phyloP scores from a whole-genome alignment of 2,329 filamentous ascomycete genomes.

The Gaeumannomyces tritici region DNA sequence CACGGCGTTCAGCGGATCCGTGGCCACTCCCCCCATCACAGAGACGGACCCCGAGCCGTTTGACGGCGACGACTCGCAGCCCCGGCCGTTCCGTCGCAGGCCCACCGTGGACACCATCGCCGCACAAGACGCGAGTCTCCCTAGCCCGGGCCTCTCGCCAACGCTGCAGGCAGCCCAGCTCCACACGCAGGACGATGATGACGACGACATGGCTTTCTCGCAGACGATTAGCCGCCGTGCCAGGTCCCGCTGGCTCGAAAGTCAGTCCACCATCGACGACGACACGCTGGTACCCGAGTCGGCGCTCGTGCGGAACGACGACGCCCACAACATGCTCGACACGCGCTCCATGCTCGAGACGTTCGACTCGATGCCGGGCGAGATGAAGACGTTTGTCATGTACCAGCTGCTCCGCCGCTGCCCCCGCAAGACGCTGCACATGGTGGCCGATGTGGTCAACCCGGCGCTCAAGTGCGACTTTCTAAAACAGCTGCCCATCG shows the following conservation, averaged over 20 bases:
- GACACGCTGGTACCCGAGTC: slow-evolving; percentile 7
- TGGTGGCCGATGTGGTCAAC: slow-evolving; percentile 85
- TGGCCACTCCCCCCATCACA: slow-evolving; percentile 66
- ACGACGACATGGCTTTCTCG: slow-evolving; percentile 25
- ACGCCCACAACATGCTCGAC: slow-evolving; percentile 50
- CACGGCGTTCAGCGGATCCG: slow-evolving; percentile 52
- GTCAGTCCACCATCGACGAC: slow-evolving; percentile 28
- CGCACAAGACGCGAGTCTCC: slow-evolving; percentile 82
- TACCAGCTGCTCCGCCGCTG: slow-evolving; percentile 88
- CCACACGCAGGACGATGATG: slow-evolving; percentile 28
- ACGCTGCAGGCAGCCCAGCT: slow-evolving; percentile 65
- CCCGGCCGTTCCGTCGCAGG: slow-evolving; percentile 35
- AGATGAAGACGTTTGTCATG: slow-evolving; percentile 94
- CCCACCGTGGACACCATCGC: slow-evolving; percentile 58
- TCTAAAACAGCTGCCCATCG: slow-evolving; percentile 69
- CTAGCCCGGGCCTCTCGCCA: slow-evolving; percentile 88
- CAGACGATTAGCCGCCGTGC: slow-evolving; percentile 22
- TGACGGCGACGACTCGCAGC: slow-evolving; percentile 39
- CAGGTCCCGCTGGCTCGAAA: slow-evolving; percentile 22
- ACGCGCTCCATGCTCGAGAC: slow-evolving; percentile 79
- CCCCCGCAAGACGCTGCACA: slow-evolving; percentile 76
- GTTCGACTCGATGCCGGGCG: slow-evolving; percentile 83
- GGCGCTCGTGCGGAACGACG: background rate
- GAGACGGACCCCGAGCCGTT: slow-evolving; percentile 61
- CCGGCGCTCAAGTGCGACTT: slow-evolving; percentile 94